A percentile compares a stretch with the other conserved stretches of the same genome.
Evolutionary conservation across 805 yeast genomes (phyloP).

Genomic region (Candida taoyuanica): DNA sequence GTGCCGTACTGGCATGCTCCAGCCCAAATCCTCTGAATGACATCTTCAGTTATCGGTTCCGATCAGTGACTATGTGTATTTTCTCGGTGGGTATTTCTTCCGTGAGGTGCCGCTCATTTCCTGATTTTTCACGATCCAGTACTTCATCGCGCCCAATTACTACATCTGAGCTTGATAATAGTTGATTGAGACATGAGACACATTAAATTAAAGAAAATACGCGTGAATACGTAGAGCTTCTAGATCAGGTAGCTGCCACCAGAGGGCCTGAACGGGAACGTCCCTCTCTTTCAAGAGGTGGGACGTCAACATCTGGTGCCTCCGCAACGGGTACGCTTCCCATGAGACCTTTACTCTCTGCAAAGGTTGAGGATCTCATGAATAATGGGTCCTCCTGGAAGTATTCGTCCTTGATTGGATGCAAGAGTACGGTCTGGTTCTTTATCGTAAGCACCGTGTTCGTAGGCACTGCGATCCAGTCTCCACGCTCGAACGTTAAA

Average conservation of each 20-base stretch:
- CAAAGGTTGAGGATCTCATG: slow-evolving; percentile 72
- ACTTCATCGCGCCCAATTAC: too few species aligned
- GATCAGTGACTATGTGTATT: too few species aligned
- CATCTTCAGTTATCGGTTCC: too few species aligned
- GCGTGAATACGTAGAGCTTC: too few species aligned
- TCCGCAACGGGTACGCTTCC: slow-evolving; percentile 79
- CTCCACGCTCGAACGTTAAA: slow-evolving; percentile 90
- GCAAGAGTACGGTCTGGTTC: slow-evolving; percentile 81
- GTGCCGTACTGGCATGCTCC: slow-evolving; percentile 35
- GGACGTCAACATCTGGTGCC: slow-evolving; percentile 48
- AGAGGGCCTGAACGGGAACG: slow-evolving; percentile 36
- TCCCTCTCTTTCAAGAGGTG: slow-evolving; percentile 79
- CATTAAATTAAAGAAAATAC: too few species aligned
- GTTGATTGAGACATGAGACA: too few species aligned
- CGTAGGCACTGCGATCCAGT: slow-evolving; percentile 96
- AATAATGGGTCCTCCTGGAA: slow-evolving; percentile 67
- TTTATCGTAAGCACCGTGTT: slow-evolving; percentile 80
- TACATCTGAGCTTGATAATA: too few species aligned
- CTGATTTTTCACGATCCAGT: too few species aligned
- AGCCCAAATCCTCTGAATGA: slow-evolving; percentile 40
- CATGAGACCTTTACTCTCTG: slow-evolving; percentile 88
- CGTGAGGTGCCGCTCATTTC: too few species aligned
- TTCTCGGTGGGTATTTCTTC: too few species aligned
- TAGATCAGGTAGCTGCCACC: too few species aligned
- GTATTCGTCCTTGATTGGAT: slow-evolving; percentile 88